Base-by-base conservation (phyloP, 2,329 filamentous ascomycete species). In the Furcasterigmium sp. region DNA sequence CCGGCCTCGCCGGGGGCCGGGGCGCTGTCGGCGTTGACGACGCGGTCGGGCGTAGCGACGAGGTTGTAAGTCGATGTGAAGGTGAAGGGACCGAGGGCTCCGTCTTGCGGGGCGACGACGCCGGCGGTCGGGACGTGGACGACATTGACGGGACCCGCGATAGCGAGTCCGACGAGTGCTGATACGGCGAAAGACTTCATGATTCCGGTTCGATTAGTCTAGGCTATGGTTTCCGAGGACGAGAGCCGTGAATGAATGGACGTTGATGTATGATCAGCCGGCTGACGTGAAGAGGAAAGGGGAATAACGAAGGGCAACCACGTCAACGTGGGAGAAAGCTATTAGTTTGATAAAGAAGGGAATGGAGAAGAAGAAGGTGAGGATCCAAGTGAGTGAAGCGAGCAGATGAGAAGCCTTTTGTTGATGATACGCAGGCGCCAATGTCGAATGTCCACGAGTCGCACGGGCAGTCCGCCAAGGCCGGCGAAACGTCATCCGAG, bases 51-150 rank as follows among this genome's bases (percentile, higher is more conserved):
- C 1, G 59, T 63, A 20, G 73, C 72, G 35, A 65, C 58, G 45
- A 75, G 57, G 25, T 64, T 50, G 59, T 66, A 74, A 39, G 63
- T 67, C 26, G 65, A 69, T 38, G 70, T 72, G 61, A 73, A 76
- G 41, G 15, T 23, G 18, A 40, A 40, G 13, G 38, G 38, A 3
- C 38, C 38, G 18, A 23, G 13, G 19, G 17, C 38, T 35, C n/a
- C 32, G 38, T 13, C 38, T 14, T 40, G 38, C 26, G 26, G 38
- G 9, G 38, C 26, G 15, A 32, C 26, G 15, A 40, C 38, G 38
- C 23, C 38, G 11, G n/a, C 25, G 8, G 25, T 23, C 13, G 23
- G 15, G 8, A 18, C 13, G 28, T 40, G 38, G 13, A 21, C 11
- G 17, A 40, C 38, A 6, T 26, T 17, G 6, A 40, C 26, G 14